Evolutionary conservation across 1,284 basidiomycete genomes (phyloP), one percentile per base, ranked within the genome.

Genomic region (Irpex sp.): DNA sequence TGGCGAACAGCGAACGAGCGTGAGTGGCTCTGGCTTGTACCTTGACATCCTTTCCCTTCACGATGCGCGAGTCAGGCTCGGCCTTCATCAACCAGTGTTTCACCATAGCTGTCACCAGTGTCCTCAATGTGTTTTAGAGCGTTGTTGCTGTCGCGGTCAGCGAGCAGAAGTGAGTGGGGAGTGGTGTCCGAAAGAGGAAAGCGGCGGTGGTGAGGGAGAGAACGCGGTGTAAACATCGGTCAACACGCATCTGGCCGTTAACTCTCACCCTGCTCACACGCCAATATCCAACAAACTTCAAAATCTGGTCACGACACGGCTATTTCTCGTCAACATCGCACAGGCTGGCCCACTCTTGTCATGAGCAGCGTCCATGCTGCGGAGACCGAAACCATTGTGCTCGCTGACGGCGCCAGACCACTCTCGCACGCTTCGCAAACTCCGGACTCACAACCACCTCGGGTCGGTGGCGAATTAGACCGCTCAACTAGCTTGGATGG

Each of bases 1-100:
- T 40, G 58, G 58, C 58, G 19, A 40, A 21, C 9, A 38, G 55
- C 38, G 17, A 54, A 47, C 44, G 19, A 13, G 47, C 44, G 21
- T 26, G 13, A 44, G 34, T 57, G 63, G 36, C 34, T 15, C 61
- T 49, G 31, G 44, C 36, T 37, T 51, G 51, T 59, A 91, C 94
- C 83, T 94, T 94, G 68, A 96, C 92, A 71, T 96, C 93, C 73
- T 92, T 94, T 44, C 93, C 94, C 72, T 94, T 96, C 44, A 93
- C 92, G 55, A 96, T 76, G 62, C 94, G 86, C 38, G 91, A 88
- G 69, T 96, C 90, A 21, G 94, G 94, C 76, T 96, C 94, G 5
- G 94, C 94, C 76, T 97, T 97, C 81, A 96, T 87, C 19, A 97
- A 82, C 93, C 94, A 96, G 74, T 82, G 82, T 48, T 70, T 74